A percentile compares a stretch with the other conserved stretches of the same genome.
These are phyloP conservation scores for Mrakia hoshinonis DNA, from an alignment of 768 basidiomycete species.

Conservation along the genomic window DNA sequence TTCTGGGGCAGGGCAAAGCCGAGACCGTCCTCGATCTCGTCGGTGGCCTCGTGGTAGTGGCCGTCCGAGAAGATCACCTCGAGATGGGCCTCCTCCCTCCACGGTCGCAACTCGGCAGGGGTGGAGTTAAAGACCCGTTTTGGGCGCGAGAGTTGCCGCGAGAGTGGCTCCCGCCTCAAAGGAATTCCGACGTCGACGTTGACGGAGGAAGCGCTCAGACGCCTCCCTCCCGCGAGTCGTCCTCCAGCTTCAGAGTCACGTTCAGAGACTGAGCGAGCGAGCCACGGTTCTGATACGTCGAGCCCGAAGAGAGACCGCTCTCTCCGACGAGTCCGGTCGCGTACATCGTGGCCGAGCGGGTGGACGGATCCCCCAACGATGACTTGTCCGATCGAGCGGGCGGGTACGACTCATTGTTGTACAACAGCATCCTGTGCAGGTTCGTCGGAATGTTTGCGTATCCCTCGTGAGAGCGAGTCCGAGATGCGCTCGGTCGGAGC, in stretches of 20 bases:
- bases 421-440: neutral
- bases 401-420: neutral
- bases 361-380: neutral
- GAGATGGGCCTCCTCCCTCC: neutral
- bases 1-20: neutral
- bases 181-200: neutral
- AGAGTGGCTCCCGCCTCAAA: neutral
- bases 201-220: slow-evolving; percentile 7
- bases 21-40: neutral
- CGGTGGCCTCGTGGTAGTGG: neutral
- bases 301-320: neutral
- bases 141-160: neutral
- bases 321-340: neutral
- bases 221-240: slow-evolving; percentile 13
- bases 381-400: neutral
- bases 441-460: neutral
- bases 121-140: neutral
- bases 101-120: neutral
- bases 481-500: neutral
- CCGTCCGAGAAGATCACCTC: neutral
- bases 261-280: neutral
- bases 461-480: neutral
- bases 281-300: neutral
- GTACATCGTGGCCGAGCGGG: neutral
- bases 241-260: neutral